Evolutionary conservation across 768 basidiomycete species (phyloP), one percentile per base, ranked within the genome.

Genomic region (Collybia mongolica): DNA sequence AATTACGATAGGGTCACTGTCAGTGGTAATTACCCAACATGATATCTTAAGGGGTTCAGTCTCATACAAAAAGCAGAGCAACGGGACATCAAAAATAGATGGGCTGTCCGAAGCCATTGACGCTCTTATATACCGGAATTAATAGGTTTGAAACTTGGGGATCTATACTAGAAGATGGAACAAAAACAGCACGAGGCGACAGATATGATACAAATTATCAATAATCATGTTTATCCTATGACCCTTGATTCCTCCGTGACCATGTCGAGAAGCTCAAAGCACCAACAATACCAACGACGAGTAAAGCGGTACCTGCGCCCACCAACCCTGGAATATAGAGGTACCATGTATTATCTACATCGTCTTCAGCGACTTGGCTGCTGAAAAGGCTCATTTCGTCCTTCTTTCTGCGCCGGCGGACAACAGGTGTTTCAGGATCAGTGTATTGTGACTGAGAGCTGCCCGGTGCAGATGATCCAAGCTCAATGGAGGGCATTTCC

Each of bases 291-390:
- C 87, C 86, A 18, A 89, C 84, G 18, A 90, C 86, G 38, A 90
- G 73, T 48, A 92, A 61, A 39, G 90, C 90, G 18, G 89, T 90
- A n/a, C 89, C 90, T 20, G 89, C 90, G 7, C 90, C 90, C 6
- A 92, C 83, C 54, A 92, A 65, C 20, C 87, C 84, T 3, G 90
- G 90, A 36, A 92, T 70, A 52, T 89, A 88, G 43, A 91, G 58
- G 58, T 89, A 91, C 90, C 90, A 92, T 19, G 87, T 76, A 65
- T 73, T 80, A 48, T 90, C 87, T 35, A 85, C 72, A 29, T 84
- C 83, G 18, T 82, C 80, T 44, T 77, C 76, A 39, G 73, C 65
- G 29, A 70, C 73, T 32, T 73, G 69, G 52, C 73, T 66, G 39
- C 70, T 59, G 51, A 79, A 57, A 17, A 77, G 50, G 22, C 75